These are phyloP conservation scores for Mycena pura DNA, from an alignment of 768 basidiomycete genomes.

Conservation along the genomic window DNA sequence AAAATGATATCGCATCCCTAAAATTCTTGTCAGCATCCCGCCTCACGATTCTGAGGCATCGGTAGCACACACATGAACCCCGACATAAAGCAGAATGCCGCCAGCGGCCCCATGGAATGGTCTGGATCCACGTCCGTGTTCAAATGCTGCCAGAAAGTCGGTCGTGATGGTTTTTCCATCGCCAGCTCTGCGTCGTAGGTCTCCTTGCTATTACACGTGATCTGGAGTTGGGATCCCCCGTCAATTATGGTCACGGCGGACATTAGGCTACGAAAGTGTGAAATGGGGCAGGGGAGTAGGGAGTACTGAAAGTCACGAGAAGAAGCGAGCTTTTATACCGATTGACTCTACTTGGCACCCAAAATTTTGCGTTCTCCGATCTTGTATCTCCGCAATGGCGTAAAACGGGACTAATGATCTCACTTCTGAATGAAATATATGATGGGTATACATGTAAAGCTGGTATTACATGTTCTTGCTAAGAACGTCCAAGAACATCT, in stretches of 20 bases:
- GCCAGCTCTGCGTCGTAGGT: background rate
- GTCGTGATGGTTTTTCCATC: background rate
- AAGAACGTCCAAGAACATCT: background rate
- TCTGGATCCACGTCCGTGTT: slow-evolving; percentile 59
- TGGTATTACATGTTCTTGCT: slow-evolving; percentile 1
- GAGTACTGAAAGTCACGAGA: background rate
- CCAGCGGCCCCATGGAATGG: slow-evolving; percentile 57
- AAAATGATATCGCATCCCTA: slow-evolving; percentile 77
- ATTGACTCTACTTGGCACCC: background rate
- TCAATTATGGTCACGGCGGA: slow-evolving; percentile 4
- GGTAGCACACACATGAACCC: slow-evolving; percentile 67
- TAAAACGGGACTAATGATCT: background rate
- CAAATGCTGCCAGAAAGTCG: slow-evolving; percentile 46
- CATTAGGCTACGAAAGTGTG: background rate
- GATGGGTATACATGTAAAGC: background rate
- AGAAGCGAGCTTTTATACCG: background rate
- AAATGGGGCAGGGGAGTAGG: background rate
- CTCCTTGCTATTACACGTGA: background rate
- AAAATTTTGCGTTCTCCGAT: slow-evolving; percentile 10
- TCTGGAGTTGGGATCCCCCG: background rate
- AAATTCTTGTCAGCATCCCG: background rate
- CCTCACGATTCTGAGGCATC: background rate
- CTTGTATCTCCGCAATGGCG: slow-evolving; percentile 14
- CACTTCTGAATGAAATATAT: too few relatives aligned
- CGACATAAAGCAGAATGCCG: slow-evolving; percentile 80